phyloP scores from a whole-genome alignment of 257 asterid genomes.

The Solanum etuberosum region DNA sequence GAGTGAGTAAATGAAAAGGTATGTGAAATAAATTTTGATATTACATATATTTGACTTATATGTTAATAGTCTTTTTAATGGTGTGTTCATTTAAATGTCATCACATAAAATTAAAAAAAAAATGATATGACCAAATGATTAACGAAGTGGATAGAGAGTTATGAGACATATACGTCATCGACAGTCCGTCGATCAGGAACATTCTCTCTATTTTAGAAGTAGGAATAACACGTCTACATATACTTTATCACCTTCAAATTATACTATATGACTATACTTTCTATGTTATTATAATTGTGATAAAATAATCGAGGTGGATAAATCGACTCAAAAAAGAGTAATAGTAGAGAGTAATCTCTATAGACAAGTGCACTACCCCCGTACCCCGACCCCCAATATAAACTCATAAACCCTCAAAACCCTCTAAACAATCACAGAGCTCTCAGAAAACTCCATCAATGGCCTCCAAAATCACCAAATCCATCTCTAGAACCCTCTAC shows the following conservation, averaged over 20 bases:
- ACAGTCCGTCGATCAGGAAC: no score
- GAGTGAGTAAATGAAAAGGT: background rate
- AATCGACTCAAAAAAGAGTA: background rate
- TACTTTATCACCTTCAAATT: no score
- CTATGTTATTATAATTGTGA: no score
- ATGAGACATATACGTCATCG: rapidly evolving
- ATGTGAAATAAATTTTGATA: background rate
- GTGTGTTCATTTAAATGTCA: background rate
- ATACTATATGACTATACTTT: rapidly evolving
- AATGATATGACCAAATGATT: background rate
- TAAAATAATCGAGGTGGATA: background rate
- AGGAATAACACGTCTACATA: no score
- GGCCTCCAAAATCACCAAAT: background rate
- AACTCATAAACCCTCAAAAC: background rate
- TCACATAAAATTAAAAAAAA: rapidly evolving
- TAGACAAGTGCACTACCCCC: background rate
- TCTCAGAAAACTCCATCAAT: background rate
- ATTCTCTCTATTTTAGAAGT: no score
- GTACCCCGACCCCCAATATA: background rate
- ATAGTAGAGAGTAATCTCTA: background rate
- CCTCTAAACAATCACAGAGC: background rate
- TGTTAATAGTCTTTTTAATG: background rate
- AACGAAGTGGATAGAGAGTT: background rate
- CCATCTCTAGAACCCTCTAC: background rate
- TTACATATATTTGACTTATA: background rate